Evolutionary conservation across 2,329 filamentous ascomycete genomes (phyloP).

Genomic region (Tolypocladium ophioglossoides): DNA sequence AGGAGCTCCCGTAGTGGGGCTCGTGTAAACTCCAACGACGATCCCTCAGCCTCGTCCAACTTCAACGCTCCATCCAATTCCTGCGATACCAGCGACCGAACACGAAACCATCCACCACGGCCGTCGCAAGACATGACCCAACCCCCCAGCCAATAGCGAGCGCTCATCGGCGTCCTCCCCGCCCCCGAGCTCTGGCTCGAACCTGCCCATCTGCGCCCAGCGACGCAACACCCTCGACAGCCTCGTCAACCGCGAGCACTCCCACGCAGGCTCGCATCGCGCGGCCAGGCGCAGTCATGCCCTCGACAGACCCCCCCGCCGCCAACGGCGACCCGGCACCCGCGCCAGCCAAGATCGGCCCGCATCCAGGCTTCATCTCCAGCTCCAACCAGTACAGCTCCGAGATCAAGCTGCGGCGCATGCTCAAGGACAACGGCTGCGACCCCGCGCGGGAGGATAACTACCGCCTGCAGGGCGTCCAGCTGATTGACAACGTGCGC

Average conservation of each 20-base stretch:
- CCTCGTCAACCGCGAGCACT: background rate
- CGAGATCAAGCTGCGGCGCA: constrained; percentile 68
- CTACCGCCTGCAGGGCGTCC: constrained; percentile 73
- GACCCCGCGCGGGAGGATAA: constrained; percentile 71
- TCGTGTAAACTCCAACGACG: background rate
- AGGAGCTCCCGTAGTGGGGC: background rate
- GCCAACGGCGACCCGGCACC: constrained; percentile 6
- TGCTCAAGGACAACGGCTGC: constrained; percentile 57
- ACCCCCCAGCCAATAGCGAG: background rate
- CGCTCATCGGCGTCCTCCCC: background rate
- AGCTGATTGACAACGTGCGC: constrained; percentile 79
- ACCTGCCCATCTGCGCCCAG: background rate
- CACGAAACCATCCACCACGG: background rate
- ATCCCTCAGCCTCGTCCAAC: background rate
- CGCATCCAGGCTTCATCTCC: constrained; percentile 37
- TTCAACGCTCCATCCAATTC: background rate
- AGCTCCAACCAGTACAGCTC: constrained; percentile 63
- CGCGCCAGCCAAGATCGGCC: constrained; percentile 16
- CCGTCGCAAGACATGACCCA: background rate
- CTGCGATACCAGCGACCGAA: background rate
- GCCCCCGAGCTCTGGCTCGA: background rate
- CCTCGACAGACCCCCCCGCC: background rate
- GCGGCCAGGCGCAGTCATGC: background rate
- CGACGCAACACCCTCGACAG: background rate
- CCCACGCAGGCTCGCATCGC: background rate